A percentile compares a stretch with the other conserved stretches of the same genome.
Evolutionary conservation across 1,139 yeast genomes (phyloP).

Genomic region (Petasospora rhodanensis): DNA sequence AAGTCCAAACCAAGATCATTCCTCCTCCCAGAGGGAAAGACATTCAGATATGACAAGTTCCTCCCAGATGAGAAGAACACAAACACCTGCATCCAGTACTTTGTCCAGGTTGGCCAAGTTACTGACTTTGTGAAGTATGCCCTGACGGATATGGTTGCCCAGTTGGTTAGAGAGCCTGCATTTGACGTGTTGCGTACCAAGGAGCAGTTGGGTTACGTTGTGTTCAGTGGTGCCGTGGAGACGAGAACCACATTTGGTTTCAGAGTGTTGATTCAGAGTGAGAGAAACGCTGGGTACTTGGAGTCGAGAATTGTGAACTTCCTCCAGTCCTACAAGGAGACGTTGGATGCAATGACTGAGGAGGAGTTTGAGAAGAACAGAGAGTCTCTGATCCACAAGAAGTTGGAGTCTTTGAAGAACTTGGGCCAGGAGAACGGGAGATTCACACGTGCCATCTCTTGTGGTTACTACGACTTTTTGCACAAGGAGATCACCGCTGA

Average conservation of each 20-base stretch:
- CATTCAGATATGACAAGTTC: conserved; percentile 45
- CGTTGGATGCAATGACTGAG: conserved; percentile 43
- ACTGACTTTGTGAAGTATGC: conserved; percentile 36
- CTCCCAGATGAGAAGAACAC: conserved; percentile 67
- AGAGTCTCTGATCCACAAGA: conserved; percentile 59
- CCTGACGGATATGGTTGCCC: conserved; percentile 61
- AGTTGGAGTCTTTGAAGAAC: conserved; percentile 70
- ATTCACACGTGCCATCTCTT: conserved; percentile 62
- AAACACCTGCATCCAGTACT: conserved; percentile 82
- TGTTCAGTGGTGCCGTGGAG: conserved; percentile 67
- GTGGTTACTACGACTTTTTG: conserved; percentile 76
- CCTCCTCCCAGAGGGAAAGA: conserved; percentile 40
- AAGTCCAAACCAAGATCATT: conserved; percentile 46
- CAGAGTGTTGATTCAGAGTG: conserved; percentile 82
- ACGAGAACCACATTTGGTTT: conserved; percentile 75
- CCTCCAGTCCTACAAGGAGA: conserved; percentile 32
- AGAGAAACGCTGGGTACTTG: conserved; percentile 67
- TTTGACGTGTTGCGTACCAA: conserved; percentile 86
- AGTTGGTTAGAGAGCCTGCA: conserved; percentile 78
- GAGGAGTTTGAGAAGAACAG: conserved; percentile 68
- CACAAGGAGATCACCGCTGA: conserved; percentile 54
- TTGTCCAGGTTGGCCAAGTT: conserved; percentile 57
- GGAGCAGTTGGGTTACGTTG: conserved; percentile 90
- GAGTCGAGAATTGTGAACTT: conserved; percentile 75
- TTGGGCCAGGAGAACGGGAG: conserved; percentile 68